phyloP scores from a whole-genome alignment of 2,329 filamentous ascomycete genomes.

The Oidium heveae region DNA sequence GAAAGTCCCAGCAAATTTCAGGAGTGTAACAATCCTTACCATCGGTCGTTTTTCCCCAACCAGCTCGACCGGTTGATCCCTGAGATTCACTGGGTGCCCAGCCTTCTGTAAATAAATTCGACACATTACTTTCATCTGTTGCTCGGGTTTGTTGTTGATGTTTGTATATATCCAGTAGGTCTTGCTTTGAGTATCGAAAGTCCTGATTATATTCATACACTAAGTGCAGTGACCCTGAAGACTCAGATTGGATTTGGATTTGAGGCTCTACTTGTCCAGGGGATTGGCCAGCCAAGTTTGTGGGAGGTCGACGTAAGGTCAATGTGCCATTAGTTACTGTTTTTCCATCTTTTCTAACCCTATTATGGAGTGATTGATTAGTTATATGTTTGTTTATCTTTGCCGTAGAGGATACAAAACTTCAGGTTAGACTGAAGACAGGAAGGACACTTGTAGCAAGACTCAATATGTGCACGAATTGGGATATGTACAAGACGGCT shows the following conservation, averaged over 20 bases:
- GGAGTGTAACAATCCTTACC: constrained; percentile 55
- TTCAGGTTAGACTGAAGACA: neutral
- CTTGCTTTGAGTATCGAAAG: constrained; percentile 16
- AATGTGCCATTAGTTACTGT: constrained; percentile 31
- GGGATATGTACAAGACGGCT: neutral
- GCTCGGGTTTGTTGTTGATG: constrained; percentile 23
- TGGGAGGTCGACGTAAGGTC: constrained; percentile 38
- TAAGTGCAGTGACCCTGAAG: constrained; percentile 15
- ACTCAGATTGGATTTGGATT: constrained; percentile 5
- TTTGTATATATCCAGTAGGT: constrained; percentile 52
- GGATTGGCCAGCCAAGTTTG: constrained; percentile 23
- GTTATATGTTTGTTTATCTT: neutral
- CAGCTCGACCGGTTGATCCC: constrained; percentile 27
- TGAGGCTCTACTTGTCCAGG: constrained; percentile 9
- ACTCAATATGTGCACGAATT: neutral
- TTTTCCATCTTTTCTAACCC: constrained; percentile 32
- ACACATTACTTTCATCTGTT: constrained; percentile 28
- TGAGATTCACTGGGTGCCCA: constrained; percentile 61
- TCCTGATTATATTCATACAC: constrained; percentile 17
- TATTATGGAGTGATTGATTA: constrained; percentile 10
- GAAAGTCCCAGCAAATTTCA: constrained; percentile 75
- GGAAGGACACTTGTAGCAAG: neutral
- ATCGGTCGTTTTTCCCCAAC: constrained; percentile 60
- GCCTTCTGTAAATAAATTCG: constrained; percentile 42
- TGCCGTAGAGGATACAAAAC: neutral